Base-by-base conservation (phyloP, 148 eudicot species). In the Rhododendron molle region DNA sequence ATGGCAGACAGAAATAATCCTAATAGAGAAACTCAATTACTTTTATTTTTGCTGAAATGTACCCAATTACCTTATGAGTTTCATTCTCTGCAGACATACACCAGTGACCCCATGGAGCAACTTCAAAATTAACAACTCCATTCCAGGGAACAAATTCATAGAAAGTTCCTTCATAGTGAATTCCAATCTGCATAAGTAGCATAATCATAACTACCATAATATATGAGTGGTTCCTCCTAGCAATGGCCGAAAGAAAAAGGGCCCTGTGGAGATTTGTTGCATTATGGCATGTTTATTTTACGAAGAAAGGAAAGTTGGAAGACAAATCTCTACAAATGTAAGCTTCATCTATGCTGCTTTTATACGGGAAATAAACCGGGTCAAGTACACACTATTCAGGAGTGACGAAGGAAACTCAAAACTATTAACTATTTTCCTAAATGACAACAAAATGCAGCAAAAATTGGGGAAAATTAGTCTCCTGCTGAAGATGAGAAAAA, bases 71-170 rank as follows among this genome's bases (percentile, higher is more conserved):
- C 96, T 78, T 88, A 85, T 93, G 94, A 6, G 92, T 89, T 83
- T 92, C 93, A 82, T 90, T 96, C 86, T 93, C 93, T 50, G 98
- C 98, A 28, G 92, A 91, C 76, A 96, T 89, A 83, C 86, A 85
- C 98, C 98, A 96, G 78, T 58, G 78, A 84, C 98, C 98, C 98
- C 98, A 96, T 36, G 89, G 92, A 84, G 90, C 88, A 86, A 96
- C 83, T 44, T 96, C 98, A 95, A 96, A 96, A 44, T 89, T 89
- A 83, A 96, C 92, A 49, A 90, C 91, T 67, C 95, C 99, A 90
- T 94, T 96, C 99, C 99, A 96, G 30, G 99, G 99, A 76, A 95
- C 98, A 88, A 96, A 96, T 86, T 96, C 99, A 86, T 93, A 95
- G 84, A 95, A 95, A 85, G 91, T 87, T 85, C 99, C 99, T 78